Base-by-base conservation (phyloP, 2,329 filamentous ascomycete species). In the Trichoderma endophyticum region DNA sequence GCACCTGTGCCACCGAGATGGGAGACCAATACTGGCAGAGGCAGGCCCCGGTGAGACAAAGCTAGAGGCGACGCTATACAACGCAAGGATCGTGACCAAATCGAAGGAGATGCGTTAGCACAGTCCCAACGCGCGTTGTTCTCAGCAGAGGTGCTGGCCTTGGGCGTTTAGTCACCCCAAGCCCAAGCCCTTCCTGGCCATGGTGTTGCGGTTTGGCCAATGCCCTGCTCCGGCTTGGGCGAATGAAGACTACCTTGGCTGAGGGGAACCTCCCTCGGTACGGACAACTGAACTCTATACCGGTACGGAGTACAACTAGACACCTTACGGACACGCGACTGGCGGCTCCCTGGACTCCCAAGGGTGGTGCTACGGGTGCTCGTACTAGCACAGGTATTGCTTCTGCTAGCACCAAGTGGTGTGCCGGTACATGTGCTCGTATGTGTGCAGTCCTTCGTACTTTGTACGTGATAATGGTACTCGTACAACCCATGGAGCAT, bases 11-110 rank as follows among this genome's bases (percentile, higher is more conserved):
- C 24, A 48, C 32, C 24, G 32, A 26, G 32, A 48, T 60, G 65
- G 54, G 54, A 59, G 26, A 43, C n/a, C 54, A 30, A 36, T 24
- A 26, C 34, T 59, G 15, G 64, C 36, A 39, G 30, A 57, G 26
- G 18, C 48, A 66, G 5, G 48, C 21, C 57, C 28, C 60, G 65
- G 66, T 48, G 51, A 69, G 66, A 62, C 28, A 36, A 21, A 30
- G n/a, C 39, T 43, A 54, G 28, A 62, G 39, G 66, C 66, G 57
- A 36, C 66, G 66, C 66, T 69, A 69, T 39, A 69, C 66, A 60
- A 54, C 56, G 66, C 66, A 69, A 62, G 66, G 66, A 69, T 69
- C 66, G 66, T 69, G 57, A 69, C 57, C 57, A 69, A 69, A 69
- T 61, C 66, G 57, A 48, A 69, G 39, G 56, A 69, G 66, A 54